Percentiles rank a stretch among this genome's conserved stretches.
Evolutionary conservation across 768 basidiomycete genomes (phyloP).

Genomic region (Suillus paluster): DNA sequence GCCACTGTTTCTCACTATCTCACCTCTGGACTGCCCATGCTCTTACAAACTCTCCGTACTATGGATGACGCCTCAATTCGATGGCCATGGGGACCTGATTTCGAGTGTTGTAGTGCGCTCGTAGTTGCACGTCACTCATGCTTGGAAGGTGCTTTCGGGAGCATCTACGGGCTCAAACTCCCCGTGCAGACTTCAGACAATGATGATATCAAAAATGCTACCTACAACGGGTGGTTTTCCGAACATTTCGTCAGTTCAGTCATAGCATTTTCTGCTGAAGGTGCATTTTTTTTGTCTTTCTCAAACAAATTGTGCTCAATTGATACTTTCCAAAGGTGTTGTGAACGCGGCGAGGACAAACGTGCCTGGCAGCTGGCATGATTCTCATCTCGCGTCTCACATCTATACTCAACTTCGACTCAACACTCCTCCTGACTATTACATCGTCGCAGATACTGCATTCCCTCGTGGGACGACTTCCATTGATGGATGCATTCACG

Average conservation of each 20-base stretch:
- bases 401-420: conserved; percentile 42
- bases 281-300: not conserved
- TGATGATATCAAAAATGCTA: conserved; percentile 48
- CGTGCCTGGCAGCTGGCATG: conserved; percentile 54
- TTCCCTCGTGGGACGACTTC: conserved; percentile 43
- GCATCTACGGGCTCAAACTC: conserved; percentile 47
- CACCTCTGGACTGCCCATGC: not conserved
- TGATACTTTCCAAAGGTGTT: conserved; percentile 28
- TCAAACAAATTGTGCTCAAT: not conserved
- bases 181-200: conserved; percentile 41
- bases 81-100: no score
- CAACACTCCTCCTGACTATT: conserved; percentile 44
- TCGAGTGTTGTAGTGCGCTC: no score
- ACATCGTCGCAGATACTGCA: conserved; percentile 49
- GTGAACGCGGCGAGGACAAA: conserved; percentile 42
- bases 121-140: no score
- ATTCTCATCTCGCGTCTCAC: conserved; percentile 42
- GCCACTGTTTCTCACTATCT: not conserved
- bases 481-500: conserved; percentile 39
- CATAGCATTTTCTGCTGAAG: conserved; percentile 34
- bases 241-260: not conserved
- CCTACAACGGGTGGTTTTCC: conserved; percentile 43
- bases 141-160: conserved; percentile 25
- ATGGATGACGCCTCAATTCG: not conserved
- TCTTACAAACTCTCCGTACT: not conserved